These are phyloP conservation scores for Talaromyces nanjingensis DNA, from an alignment of 495 filamentous ascomycete species.

Conservation along the genomic window DNA sequence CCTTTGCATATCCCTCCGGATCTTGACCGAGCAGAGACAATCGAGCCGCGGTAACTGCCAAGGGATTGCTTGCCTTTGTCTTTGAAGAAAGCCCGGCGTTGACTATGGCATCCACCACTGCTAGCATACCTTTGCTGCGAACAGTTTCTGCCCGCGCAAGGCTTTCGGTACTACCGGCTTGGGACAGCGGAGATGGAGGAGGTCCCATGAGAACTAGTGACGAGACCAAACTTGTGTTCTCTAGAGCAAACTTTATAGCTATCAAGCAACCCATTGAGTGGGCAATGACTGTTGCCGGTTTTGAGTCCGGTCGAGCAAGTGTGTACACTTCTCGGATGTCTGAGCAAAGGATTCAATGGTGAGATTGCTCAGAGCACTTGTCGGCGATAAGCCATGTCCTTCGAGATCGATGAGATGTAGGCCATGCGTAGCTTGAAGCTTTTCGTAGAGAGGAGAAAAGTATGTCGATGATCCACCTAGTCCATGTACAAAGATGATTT, in stretches of 20 bases:
- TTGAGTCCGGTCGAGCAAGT: conserved; percentile 3
- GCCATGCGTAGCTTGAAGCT: conserved; percentile 15
- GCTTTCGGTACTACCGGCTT: conserved; percentile 34
- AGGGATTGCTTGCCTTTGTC: conserved; percentile 26
- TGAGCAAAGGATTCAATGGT: conserved; percentile 30
- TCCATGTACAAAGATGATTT: conserved; percentile 42
- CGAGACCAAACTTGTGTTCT: conserved; percentile 23
- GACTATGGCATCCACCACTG: conserved; percentile 28
- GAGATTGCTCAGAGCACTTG: conserved; percentile 28
- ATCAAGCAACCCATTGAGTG: conserved; percentile 38
- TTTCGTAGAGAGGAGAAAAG: conserved; percentile 28
- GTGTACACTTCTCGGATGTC: conserved; percentile 31
- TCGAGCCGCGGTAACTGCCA: conserved; percentile 32
- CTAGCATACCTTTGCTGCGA: conserved; percentile 34
- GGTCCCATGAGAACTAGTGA: conserved; percentile 33
- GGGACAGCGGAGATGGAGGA: conserved; percentile 29
- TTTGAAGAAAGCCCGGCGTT: conserved; percentile 24
- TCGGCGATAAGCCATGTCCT: conserved; percentile 43
- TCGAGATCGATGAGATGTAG: conserved; percentile 41
- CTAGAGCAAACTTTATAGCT: conserved; percentile 24
- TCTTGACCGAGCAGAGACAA: conserved; percentile 36
- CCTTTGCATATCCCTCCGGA: conserved; percentile 50
- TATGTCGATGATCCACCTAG: conserved; percentile 32
- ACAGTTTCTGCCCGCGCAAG: conserved; percentile 30
- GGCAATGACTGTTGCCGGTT: conserved; percentile 24